These are phyloP conservation scores for Penicillium lividum DNA, from an alignment of 495 filamentous ascomycete genomes.

Conservation along the genomic window DNA sequence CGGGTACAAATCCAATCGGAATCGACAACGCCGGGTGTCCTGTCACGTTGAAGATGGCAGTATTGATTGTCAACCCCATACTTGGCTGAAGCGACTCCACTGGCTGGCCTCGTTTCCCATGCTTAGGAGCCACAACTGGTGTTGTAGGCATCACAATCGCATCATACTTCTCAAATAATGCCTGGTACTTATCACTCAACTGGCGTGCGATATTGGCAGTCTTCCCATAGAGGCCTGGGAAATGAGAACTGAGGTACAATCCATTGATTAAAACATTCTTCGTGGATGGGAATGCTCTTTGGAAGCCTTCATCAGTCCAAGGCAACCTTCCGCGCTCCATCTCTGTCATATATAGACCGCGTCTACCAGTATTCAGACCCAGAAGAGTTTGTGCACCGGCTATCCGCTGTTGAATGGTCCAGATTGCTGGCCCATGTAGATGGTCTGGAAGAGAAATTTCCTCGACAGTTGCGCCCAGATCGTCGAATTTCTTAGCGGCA, in stretches of 20 bases:
- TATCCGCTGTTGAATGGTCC: slow-evolving; percentile 49
- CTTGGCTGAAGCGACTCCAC: slow-evolving; percentile 42
- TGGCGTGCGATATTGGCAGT: slow-evolving; percentile 43
- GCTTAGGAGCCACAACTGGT: slow-evolving; percentile 38
- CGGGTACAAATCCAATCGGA: slow-evolving; percentile 51
- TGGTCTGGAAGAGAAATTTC: slow-evolving; percentile 56
- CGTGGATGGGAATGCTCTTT: slow-evolving; percentile 38
- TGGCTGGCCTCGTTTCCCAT: slow-evolving; percentile 39
- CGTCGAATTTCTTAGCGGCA: slow-evolving; percentile 47
- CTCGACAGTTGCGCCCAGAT: slow-evolving; percentile 53
- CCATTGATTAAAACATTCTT: slow-evolving; percentile 48
- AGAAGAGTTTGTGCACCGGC: slow-evolving; percentile 43
- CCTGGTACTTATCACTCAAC: slow-evolving; percentile 46
- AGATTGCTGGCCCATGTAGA: slow-evolving; percentile 46
- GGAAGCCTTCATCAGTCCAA: slow-evolving; percentile 36
- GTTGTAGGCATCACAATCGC: slow-evolving; percentile 53
- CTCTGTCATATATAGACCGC: slow-evolving; percentile 42
- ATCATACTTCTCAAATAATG: slow-evolving; percentile 42
- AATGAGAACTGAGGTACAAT: slow-evolving; percentile 38
- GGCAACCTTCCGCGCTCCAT: slow-evolving; percentile 34
- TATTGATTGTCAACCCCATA: slow-evolving; percentile 54
- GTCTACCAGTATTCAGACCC: slow-evolving; percentile 40
- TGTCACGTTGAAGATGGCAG: slow-evolving; percentile 56
- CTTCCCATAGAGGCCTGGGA: slow-evolving; percentile 44
- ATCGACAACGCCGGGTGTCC: slow-evolving; percentile 60